A percentile compares a stretch with the other conserved stretches of the same genome.
Evolutionary conservation across 441 rosid genomes (phyloP).

Genomic region (Mallotus repandus): DNA sequence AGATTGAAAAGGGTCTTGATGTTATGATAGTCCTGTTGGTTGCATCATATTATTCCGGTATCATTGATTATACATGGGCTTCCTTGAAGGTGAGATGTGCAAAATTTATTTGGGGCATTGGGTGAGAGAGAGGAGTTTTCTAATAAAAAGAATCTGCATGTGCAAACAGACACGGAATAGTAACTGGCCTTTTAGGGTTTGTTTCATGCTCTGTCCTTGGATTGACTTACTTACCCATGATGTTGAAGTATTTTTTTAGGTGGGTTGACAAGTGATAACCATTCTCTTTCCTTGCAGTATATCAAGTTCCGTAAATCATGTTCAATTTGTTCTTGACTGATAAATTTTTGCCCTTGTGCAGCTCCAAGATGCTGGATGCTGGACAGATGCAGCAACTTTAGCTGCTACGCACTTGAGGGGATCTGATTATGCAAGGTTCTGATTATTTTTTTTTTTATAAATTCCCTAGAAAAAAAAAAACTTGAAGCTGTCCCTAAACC

Average conservation of each 20-base stretch:
- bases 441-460: slow-evolving; percentile 14
- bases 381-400: slow-evolving; percentile 99
- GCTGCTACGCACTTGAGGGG: slow-evolving; percentile 95
- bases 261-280: neutral
- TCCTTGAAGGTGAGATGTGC: neutral
- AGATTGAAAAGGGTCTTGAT: neutral
- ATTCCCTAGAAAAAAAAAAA: neutral
- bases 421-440: slow-evolving; percentile 95
- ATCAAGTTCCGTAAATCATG: no score
- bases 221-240: neutral
- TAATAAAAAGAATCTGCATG: neutral
- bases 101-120: neutral
- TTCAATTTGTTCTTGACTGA: slow-evolving; percentile 1
- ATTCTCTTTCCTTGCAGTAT: no score
- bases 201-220: neutral
- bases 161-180: neutral
- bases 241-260: neutral
- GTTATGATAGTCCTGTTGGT: no score
- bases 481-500: neutral
- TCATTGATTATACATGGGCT: neutral
- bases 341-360: slow-evolving; percentile 32
- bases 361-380: slow-evolving; percentile 99
- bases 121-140: neutral
- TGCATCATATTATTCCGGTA: neutral
- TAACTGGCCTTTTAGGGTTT: neutral